Percentiles rank a stretch among this genome's conserved stretches.
Evolutionary conservation across 352 stramenopile genomes (phyloP).

Genomic region (Globisporangium cylindrosporum): DNA sequence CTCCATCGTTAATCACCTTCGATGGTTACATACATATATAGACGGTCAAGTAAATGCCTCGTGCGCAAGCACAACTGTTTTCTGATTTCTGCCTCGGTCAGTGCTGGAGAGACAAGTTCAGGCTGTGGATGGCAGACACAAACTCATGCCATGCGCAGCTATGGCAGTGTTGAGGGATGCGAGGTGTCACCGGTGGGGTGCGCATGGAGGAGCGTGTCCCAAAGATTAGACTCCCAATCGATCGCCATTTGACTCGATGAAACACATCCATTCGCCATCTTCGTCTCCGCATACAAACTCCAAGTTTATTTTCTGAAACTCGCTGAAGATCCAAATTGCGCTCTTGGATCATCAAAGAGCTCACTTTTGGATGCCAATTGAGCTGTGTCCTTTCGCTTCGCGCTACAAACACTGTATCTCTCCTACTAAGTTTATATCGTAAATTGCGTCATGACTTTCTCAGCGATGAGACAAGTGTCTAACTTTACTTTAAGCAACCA

Average conservation of each 20-base stretch:
- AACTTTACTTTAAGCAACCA: not conserved
- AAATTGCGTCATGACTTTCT: not conserved
- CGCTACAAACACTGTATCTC: not conserved
- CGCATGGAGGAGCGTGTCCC: not conserved
- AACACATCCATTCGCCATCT: not conserved
- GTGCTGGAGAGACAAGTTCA: not conserved
- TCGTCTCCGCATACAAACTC: not conserved
- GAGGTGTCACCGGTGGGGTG: not conserved
- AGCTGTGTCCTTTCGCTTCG: not conserved
- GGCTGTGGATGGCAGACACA: not conserved
- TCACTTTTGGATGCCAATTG: not conserved
- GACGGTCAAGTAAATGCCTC: not conserved
- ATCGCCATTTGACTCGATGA: not conserved
- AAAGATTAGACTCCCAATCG: not conserved
- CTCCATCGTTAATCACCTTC: not conserved
- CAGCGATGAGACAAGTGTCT: not conserved
- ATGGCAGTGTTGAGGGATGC: not conserved
- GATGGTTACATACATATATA: not conserved
- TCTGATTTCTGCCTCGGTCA: not conserved
- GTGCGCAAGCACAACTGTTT: not conserved
- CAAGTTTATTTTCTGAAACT: constrained; percentile 9
- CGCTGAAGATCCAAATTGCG: not conserved
- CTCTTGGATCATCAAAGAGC: not conserved
- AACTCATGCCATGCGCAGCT: not conserved
- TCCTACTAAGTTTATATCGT: not conserved